A percentile compares a stretch with the other conserved stretches of the same genome.
phyloP scores from a whole-genome alignment of 163 green algal genomes.

The Scenedesmus sp. region DNA sequence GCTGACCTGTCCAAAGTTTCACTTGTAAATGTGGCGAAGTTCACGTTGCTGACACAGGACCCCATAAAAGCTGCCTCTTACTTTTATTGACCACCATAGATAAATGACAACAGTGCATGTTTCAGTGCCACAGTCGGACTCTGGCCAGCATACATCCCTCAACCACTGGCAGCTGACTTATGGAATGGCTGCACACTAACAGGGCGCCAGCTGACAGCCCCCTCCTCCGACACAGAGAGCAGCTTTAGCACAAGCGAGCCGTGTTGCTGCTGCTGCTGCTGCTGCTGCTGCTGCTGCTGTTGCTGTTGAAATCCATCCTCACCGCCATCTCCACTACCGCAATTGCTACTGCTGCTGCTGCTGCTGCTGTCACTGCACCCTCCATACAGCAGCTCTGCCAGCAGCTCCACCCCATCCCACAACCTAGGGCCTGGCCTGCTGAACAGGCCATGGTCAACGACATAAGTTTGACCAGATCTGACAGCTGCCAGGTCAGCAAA shows the following conservation, averaged over 20 bases:
- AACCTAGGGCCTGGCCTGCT: slow-evolving; percentile 39
- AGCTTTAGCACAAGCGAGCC: background rate
- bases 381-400: slow-evolving; percentile 26
- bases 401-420: slow-evolving; percentile 23
- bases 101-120: background rate
- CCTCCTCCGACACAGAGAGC: background rate
- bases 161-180: background rate
- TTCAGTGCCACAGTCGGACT: too few relatives aligned
- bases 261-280: background rate
- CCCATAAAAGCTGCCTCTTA: too few relatives aligned
- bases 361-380: background rate
- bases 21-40: too few relatives aligned
- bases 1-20: too few relatives aligned
- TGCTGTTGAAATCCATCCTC: background rate
- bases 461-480: slow-evolving; percentile 17
- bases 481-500: slow-evolving; percentile 27
- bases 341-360: background rate
- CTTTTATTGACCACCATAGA: background rate
- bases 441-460: slow-evolving; percentile 30
- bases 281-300: background rate
- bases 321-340: background rate
- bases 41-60: too few relatives aligned
- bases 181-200: background rate
- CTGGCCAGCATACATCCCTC: too few relatives aligned
- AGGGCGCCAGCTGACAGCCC: background rate